phyloP scores from a whole-genome alignment of 2,329 filamentous ascomycete species.

The Capronia coronata region DNA sequence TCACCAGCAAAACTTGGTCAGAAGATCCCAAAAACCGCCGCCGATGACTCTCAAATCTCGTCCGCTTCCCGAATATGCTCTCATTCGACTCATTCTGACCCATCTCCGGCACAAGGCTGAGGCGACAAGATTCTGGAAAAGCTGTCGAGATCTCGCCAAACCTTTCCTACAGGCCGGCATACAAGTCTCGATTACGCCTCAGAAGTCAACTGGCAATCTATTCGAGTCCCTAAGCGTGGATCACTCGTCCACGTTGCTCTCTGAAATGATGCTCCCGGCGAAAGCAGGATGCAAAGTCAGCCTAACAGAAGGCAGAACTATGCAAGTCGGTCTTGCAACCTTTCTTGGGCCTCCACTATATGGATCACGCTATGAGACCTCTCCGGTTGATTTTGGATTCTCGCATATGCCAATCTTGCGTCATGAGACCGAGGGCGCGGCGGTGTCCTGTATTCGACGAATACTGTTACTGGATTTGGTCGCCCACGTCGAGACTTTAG shows the following conservation, averaged over 20 bases:
- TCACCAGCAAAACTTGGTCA: conserved; percentile 67
- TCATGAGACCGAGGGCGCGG: conserved; percentile 15
- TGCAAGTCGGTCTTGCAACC: conserved; percentile 21
- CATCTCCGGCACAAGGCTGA: conserved; percentile 46
- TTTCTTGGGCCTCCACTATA: conserved; percentile 23
- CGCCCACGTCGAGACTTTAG: conserved; percentile 5
- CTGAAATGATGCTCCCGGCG: conserved; percentile 15
- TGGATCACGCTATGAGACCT: conserved; percentile 23
- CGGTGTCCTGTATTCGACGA: conserved; percentile 8
- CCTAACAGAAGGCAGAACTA: conserved; percentile 11
- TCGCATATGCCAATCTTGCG: conserved; percentile 6
- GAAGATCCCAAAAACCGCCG: conserved; percentile 57
- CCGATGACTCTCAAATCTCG: conserved; percentile 49
- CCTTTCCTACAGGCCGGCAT: conserved; percentile 20
- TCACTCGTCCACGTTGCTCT: conserved; percentile 5
- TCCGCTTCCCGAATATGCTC: conserved; percentile 46
- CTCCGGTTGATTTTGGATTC: conserved; percentile 20
- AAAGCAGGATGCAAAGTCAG: conserved; percentile 16
- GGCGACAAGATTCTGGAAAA: conserved; percentile 28
- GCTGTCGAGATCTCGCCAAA: conserved; percentile 31
- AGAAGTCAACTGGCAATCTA: conserved; percentile 3
- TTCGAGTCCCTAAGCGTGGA: conserved; percentile 12
- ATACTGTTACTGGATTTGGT: conserved; percentile 16
- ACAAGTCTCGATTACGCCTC: conserved; percentile 4
- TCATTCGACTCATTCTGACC: conserved; percentile 54